Conservation (phyloP, 1,284 basidiomycete species). For the Cystobasidium slooffiae region DNA sequence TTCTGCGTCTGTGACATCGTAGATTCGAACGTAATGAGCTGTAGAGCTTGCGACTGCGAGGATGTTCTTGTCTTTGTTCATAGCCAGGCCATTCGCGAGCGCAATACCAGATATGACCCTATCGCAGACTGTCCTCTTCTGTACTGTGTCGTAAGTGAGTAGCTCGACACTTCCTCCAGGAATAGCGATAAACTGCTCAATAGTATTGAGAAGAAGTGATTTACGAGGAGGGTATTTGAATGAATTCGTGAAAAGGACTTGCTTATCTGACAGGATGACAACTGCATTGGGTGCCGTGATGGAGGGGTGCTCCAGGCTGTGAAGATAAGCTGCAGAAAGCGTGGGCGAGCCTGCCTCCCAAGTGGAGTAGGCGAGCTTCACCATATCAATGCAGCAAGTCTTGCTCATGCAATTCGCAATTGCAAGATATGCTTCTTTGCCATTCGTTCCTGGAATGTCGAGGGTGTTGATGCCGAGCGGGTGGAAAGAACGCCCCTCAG, state of each 20-base stretch:
- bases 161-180: constrained; percentile 34
- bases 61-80: constrained; percentile 20
- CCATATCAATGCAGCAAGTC: constrained; percentile 26
- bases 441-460: constrained; percentile 9
- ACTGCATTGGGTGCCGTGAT: constrained; percentile 40
- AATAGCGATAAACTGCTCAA: constrained; percentile 27
- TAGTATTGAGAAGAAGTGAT: constrained; percentile 9
- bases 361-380: neutral
- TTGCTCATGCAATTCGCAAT: constrained; percentile 22
- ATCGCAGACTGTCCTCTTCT: constrained; percentile 9
- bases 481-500: constrained; percentile 23
- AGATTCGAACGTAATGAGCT: constrained; percentile 19
- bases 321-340: neutral
- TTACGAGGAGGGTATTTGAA: constrained; percentile 24
- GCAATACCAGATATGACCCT: constrained; percentile 24
- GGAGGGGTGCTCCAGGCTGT: constrained; percentile 17
- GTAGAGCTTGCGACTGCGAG: constrained; percentile 35
- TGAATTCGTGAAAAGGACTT: constrained; percentile 34
- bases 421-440: constrained; percentile 18
- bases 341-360: neutral
- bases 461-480: constrained; percentile 36
- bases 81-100: constrained; percentile 36
- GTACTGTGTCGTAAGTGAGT: constrained; percentile 10
- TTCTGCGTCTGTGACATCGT: constrained; percentile 8
- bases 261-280: constrained; percentile 12